phyloP scores from a whole-genome alignment of 768 basidiomycete genomes.

The Albatrellus ellisii region DNA sequence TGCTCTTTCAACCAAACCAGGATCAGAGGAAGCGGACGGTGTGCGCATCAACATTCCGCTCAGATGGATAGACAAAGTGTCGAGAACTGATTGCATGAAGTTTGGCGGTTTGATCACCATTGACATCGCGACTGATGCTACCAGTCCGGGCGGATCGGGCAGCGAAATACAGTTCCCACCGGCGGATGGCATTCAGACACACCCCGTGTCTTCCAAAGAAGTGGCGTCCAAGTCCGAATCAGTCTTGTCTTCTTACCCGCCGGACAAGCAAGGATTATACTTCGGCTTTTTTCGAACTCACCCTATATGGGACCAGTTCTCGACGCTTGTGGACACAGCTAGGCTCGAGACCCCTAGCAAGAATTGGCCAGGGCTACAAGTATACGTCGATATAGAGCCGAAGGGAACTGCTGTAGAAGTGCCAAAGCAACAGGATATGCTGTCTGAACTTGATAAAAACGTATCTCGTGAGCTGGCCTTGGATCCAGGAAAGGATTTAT shows the following conservation, averaged over 20 bases:
- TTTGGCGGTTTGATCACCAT: constrained; percentile 14
- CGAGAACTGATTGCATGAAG: constrained; percentile 12
- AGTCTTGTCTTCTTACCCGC: too few species aligned
- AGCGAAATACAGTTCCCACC: too few species aligned
- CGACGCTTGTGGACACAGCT: too few species aligned
- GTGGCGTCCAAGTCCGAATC: too few species aligned
- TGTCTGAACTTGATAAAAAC: constrained; percentile 2
- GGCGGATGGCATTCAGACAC: too few species aligned
- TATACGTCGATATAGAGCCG: constrained; percentile 11
- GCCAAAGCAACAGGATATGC: background rate
- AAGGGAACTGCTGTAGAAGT: background rate
- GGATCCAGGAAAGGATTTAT: constrained; percentile 6
- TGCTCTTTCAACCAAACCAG: constrained; percentile 7
- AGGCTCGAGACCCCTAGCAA: too few species aligned
- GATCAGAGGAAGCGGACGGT: constrained; percentile 22
- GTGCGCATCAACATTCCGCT: constrained; percentile 36
- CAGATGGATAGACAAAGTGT: constrained; percentile 20
- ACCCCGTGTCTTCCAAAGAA: too few species aligned
- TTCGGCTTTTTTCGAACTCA: too few species aligned
- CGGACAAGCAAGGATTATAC: too few species aligned
- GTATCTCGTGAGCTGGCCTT: constrained; percentile 7
- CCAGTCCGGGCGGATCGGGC: constrained; percentile 1
- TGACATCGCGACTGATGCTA: constrained; percentile 1
- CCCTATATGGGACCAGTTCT: too few species aligned
- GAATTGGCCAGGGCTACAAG: constrained; percentile 9